Evolutionary conservation across 805 yeast species (phyloP).

Genomic region (Candida glaebosa): DNA sequence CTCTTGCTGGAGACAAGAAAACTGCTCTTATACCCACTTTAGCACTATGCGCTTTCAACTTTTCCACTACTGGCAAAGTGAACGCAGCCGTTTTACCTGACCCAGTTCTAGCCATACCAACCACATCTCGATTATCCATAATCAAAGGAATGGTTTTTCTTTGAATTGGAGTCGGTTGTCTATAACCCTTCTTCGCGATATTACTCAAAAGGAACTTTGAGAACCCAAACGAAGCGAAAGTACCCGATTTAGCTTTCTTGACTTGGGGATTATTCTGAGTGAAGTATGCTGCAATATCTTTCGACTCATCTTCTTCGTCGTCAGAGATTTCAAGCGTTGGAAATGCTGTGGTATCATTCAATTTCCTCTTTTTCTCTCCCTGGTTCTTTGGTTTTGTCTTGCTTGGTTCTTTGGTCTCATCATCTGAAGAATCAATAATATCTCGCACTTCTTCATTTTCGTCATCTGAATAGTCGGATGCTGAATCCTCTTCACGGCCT

Average conservation of each 20-base stretch:
- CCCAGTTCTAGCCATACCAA: conserved; percentile 99
- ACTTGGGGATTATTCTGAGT: conserved; percentile 38
- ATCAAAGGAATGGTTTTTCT: conserved; percentile 91
- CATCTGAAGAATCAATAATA: conserved; percentile 44
- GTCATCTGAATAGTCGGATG: conserved; percentile 13
- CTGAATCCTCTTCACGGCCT: conserved; percentile 34
- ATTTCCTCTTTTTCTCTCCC: conserved; percentile 8
- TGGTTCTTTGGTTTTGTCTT: conserved; percentile 12
- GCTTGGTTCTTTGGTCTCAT: conserved; percentile 43
- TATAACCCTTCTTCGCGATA: conserved; percentile 80
- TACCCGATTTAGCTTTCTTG: conserved; percentile 68
- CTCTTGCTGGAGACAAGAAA: conserved; percentile 92
- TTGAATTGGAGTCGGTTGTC: conserved; percentile 97
- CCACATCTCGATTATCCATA: conserved; percentile 86
- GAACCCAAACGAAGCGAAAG: conserved; percentile 88
- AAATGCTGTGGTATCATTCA: conserved; percentile 23
- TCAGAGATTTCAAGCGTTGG: conserved; percentile 55
- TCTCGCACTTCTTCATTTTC: conserved; percentile 43
- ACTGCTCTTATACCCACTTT: conserved; percentile 87
- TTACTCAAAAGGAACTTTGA: conserved; percentile 68
- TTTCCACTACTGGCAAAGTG: conserved; percentile 84
- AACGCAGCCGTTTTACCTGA: conserved; percentile 99
- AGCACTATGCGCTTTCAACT: conserved; percentile 76
- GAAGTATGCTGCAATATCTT: conserved; percentile 35
- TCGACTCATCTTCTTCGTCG: conserved; percentile 36